Evolutionary conservation across 2,329 filamentous ascomycete genomes (phyloP).

Genomic region (Penicillium brasilianum): DNA sequence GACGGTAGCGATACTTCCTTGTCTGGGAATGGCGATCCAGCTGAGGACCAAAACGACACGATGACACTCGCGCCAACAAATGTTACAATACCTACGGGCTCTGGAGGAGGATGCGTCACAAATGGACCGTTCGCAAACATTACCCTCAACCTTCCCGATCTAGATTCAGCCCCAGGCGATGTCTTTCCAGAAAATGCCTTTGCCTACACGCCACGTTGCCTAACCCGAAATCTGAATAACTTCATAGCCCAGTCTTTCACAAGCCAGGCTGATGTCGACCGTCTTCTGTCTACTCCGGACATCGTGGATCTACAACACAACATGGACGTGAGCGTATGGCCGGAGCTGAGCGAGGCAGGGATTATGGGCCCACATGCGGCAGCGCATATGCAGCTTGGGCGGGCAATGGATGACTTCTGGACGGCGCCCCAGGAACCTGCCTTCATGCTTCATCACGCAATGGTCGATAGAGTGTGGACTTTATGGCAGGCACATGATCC

Average conservation of each 20-base stretch:
- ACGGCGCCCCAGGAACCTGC: conserved; percentile 31
- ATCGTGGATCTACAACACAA: conserved; percentile 29
- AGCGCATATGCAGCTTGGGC: conserved; percentile 6
- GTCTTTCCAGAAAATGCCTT: conserved; percentile 12
- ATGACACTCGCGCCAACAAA: neutral
- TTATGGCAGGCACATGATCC: conserved; percentile 32
- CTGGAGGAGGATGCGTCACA: conserved; percentile 10
- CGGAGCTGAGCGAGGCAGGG: neutral
- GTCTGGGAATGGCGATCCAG: conserved; percentile 28
- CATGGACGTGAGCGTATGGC: conserved; percentile 6
- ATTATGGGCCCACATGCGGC: conserved; percentile 1
- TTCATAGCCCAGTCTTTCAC: neutral
- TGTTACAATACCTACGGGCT: neutral
- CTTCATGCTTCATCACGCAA: conserved; percentile 40
- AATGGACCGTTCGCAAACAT: conserved; percentile 16
- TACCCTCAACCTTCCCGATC: conserved; percentile 3
- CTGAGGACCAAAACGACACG: conserved; percentile 9
- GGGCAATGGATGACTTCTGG: conserved; percentile 16
- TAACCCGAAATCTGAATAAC: conserved; percentile 12
- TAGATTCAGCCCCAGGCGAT: neutral
- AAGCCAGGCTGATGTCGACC: neutral
- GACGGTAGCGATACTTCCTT: conserved; percentile 22
- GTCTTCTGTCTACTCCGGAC: conserved; percentile 10
- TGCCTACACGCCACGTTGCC: conserved; percentile 17
- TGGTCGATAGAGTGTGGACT: conserved; percentile 39